Conservation (phyloP, 2,329 filamentous ascomycete species). For the Venturia oleaginea region DNA sequence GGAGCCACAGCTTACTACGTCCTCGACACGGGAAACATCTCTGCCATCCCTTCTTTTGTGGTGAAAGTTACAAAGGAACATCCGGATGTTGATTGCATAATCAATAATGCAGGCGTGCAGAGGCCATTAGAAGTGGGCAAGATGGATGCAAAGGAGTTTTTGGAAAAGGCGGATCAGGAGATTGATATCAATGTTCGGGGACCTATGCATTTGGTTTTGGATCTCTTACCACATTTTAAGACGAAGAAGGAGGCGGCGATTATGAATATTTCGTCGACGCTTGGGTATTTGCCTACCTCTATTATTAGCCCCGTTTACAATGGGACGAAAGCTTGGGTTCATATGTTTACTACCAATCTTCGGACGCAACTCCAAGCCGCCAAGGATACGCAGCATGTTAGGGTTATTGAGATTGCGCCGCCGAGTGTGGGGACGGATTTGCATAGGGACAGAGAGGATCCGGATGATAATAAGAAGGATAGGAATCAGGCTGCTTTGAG, state of each 20-base stretch:
- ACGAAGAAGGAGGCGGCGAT: conserved; percentile 34
- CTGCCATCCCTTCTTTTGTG: conserved; percentile 37
- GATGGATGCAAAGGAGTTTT: conserved; percentile 30
- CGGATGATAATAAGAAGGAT: conserved; percentile 48
- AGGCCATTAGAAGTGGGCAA: conserved; percentile 38
- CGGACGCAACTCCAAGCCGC: conserved; percentile 39
- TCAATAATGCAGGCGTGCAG: conserved; percentile 53
- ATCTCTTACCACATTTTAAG: conserved; percentile 42
- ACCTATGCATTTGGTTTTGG: conserved; percentile 46
- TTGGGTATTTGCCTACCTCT: conserved; percentile 44
- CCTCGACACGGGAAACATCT: conserved; percentile 41
- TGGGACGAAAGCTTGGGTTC: conserved; percentile 49
- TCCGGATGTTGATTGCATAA: conserved; percentile 47
- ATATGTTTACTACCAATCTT: conserved; percentile 49
- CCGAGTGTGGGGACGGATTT: conserved; percentile 47
- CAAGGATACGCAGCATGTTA: conserved; percentile 27
- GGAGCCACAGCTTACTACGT: conserved; percentile 43
- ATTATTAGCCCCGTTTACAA: conserved; percentile 52
- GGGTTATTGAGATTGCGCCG: conserved; percentile 48
- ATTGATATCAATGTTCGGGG: conserved; percentile 51
- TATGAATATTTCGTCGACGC: conserved; percentile 46
- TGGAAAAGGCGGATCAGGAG: conserved; percentile 42
- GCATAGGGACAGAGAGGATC: conserved; percentile 46
- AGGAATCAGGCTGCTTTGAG: conserved; percentile 41
- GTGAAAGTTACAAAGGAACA: conserved; percentile 39